Percentiles rank a stretch among this genome's conserved stretches.
These are phyloP conservation scores for Aspergillus incahuasiensis DNA, from an alignment of 495 filamentous ascomycete genomes.

Conservation along the genomic window DNA sequence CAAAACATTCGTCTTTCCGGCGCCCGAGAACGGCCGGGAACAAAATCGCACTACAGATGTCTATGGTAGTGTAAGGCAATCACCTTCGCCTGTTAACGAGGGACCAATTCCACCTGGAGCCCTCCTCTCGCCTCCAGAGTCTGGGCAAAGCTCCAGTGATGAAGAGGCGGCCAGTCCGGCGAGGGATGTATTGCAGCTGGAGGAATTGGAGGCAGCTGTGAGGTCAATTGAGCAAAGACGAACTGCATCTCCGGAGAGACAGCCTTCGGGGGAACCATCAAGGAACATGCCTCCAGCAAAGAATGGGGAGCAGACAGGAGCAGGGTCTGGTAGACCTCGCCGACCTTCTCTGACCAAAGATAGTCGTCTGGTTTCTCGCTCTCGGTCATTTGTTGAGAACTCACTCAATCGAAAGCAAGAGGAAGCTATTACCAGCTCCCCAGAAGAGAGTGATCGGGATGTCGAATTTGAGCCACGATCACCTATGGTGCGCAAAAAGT, in stretches of 20 bases:
- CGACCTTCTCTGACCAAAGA: constrained; percentile 46
- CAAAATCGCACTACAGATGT: constrained; percentile 47
- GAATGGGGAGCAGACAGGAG: constrained; percentile 4
- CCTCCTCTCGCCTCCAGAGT: constrained; percentile 85
- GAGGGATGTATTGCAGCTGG: constrained; percentile 59
- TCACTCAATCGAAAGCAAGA: constrained; percentile 50
- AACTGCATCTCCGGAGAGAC: constrained; percentile 53
- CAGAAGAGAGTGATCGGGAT: constrained; percentile 64
- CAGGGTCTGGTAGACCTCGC: constrained; percentile 11
- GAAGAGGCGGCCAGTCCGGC: constrained; percentile 60
- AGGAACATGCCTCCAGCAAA: constrained; percentile 31
- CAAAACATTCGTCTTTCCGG: constrained; percentile 32
- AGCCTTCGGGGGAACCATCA: constrained; percentile 32
- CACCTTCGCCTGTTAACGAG: constrained; percentile 70
- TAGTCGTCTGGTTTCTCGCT: constrained; percentile 70
- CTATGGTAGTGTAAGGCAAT: constrained; percentile 64
- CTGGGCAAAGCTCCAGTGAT: constrained; percentile 70
- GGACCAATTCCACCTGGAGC: constrained; percentile 71
- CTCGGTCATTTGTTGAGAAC: constrained; percentile 77
- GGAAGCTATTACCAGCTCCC: constrained; percentile 55
- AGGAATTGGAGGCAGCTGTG: constrained; percentile 79
- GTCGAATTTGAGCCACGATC: constrained; percentile 57
- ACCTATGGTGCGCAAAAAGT: constrained; percentile 94
- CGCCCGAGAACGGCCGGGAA: constrained; percentile 26
- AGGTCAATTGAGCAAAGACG: constrained; percentile 69